Conservation (phyloP, 2,329 filamentous ascomycete species). For the Acrocalymma vagum region DNA sequence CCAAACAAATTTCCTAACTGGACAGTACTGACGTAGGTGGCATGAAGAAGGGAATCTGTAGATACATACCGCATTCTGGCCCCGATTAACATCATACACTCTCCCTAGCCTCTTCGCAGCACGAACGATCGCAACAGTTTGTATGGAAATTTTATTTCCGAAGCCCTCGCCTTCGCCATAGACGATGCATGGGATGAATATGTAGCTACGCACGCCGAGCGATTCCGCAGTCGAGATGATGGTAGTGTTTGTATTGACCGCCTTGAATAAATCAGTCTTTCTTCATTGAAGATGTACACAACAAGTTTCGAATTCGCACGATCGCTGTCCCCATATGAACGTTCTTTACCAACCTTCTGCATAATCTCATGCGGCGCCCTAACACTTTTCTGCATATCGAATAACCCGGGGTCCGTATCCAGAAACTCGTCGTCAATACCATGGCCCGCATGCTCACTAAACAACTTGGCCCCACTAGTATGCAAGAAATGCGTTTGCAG, state of each 20-base stretch:
- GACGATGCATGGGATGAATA: constrained; percentile 65
- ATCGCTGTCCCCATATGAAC: too few relatives aligned
- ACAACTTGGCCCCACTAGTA: constrained; percentile 62
- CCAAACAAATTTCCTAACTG: too few relatives aligned
- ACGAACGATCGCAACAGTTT: constrained; percentile 58
- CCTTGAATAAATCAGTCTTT: constrained; percentile 32
- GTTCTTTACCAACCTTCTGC: too few relatives aligned
- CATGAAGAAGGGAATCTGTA: not conserved
- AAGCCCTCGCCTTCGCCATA: constrained; percentile 60
- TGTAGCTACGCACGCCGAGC: constrained; percentile 57
- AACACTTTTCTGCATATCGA: constrained; percentile 52
- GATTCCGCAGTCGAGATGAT: constrained; percentile 55
- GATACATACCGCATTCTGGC: constrained; percentile 42
- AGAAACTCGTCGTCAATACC: constrained; percentile 52
- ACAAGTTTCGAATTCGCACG: too few relatives aligned
- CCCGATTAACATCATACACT: constrained; percentile 55
- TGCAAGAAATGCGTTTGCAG: constrained; percentile 60
- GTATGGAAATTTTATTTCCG: constrained; percentile 61
- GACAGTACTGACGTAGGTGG: too few relatives aligned
- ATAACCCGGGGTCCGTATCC: constrained; percentile 56
- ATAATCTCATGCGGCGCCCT: constrained; percentile 10
- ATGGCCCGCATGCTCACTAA: constrained; percentile 57
- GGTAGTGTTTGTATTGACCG: constrained; percentile 50
- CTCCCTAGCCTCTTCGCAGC: constrained; percentile 52
- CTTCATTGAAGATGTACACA: not conserved